Evolutionary conservation across 1,284 basidiomycete genomes (phyloP).

Genomic region (Golubevia pallescens): DNA sequence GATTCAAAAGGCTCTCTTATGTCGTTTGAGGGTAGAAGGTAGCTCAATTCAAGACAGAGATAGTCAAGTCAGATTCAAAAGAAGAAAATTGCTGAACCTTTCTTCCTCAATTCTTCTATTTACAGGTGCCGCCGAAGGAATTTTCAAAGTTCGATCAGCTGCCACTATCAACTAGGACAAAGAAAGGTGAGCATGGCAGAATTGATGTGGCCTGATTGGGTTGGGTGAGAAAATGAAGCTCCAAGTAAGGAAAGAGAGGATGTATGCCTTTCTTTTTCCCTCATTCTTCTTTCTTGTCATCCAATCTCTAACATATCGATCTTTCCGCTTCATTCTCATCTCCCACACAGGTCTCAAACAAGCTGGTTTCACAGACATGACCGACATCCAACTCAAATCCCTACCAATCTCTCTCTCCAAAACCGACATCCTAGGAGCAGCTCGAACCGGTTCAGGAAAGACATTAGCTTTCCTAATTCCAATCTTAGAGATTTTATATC

Average conservation of each 20-base stretch:
- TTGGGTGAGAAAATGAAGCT: no score
- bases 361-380: constrained; percentile 56
- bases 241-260: no score
- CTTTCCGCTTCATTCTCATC: not conserved
- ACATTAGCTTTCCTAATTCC: constrained; percentile 83
- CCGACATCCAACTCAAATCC: constrained; percentile 51
- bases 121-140: constrained; percentile 7
- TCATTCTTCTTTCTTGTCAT: not conserved
- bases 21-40: no score
- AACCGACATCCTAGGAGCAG: constrained; percentile 73
- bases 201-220: not conserved
- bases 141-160: constrained; percentile 38
- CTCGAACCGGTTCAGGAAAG: constrained; percentile 81
- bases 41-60: no score
- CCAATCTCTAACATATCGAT: constrained; percentile 1
- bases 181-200: constrained; percentile 16
- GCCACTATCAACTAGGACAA: constrained; percentile 46
- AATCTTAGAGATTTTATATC: constrained; percentile 76
- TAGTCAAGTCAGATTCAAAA: no score
- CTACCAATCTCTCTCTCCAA: constrained; percentile 47
- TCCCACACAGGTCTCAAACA: constrained; percentile 40
- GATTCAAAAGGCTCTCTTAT: no score
- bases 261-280: not conserved
- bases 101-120: not conserved
- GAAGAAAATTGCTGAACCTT: no score